Conservation (phyloP, 768 basidiomycete species). For the Suillus cothurnatus region DNA sequence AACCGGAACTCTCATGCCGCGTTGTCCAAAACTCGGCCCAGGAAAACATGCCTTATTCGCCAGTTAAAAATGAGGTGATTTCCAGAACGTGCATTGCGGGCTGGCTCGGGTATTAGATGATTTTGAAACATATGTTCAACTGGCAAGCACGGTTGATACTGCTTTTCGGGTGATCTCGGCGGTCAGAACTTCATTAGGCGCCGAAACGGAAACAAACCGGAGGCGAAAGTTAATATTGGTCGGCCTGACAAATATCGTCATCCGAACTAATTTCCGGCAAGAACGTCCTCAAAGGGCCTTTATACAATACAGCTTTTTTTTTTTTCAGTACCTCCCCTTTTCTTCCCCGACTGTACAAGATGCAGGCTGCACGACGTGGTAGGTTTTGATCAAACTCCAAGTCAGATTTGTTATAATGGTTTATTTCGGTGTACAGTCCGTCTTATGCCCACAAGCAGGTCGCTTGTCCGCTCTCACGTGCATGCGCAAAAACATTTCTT, state of each 20-base stretch:
- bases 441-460: not conserved
- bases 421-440: not conserved
- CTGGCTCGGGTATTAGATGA: not conserved
- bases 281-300: not conserved
- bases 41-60: not conserved
- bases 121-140: not conserved
- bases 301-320: not conserved
- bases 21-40: not conserved
- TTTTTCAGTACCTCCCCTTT: not conserved
- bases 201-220: not conserved
- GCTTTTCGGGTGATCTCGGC: not conserved
- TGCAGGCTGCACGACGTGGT: conserved; percentile 7
- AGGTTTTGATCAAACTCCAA: not conserved
- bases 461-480: conserved; percentile 6
- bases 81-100: not conserved
- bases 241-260: not conserved
- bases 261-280: not conserved
- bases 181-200: not conserved
- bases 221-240: not conserved
- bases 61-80: not conserved
- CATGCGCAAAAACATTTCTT: not conserved
- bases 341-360: not conserved
- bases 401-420: not conserved
- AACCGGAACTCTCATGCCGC: not conserved
- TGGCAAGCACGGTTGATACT: not conserved